Conservation (phyloP, 305 asterid genomes). For the Solanum hybrid region DNA sequence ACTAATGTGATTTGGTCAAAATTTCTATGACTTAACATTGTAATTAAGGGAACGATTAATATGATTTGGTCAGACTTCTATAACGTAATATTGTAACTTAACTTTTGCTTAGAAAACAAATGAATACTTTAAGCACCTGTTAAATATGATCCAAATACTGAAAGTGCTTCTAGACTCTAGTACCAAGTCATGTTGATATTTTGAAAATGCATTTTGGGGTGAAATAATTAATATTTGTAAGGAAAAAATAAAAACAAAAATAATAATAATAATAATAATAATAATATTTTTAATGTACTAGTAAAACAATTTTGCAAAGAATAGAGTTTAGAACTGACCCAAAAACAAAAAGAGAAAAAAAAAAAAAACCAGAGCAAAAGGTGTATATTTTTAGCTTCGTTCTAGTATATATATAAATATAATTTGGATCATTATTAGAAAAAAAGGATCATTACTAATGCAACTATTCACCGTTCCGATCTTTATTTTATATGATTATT, state of each 20-base stretch:
- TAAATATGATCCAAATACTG: neutral
- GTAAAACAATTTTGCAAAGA: neutral
- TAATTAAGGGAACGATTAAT: neutral
- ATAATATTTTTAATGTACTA: neutral
- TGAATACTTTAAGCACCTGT: neutral
- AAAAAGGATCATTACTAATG: neutral
- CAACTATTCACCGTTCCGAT: neutral
- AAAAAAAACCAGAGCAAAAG: neutral
- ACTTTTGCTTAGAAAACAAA: neutral
- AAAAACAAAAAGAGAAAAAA: neutral
- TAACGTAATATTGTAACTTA: neutral
- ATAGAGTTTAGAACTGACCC: neutral
- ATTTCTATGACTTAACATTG: neutral
- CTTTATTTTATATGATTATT: neutral
- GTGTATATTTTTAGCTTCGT: neutral
- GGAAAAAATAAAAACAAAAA: neutral
- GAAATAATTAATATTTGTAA: neutral
- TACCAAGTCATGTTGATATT: neutral
- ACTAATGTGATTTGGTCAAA: neutral
- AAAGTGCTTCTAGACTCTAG: neutral
- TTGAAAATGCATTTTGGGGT: neutral
- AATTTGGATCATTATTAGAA: neutral
- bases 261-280: too few species aligned
- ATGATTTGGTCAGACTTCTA: neutral
- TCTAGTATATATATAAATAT: neutral